A percentile compares a stretch with the other conserved stretches of the same genome.
phyloP scores from a whole-genome alignment of 352 stramenopile species.

The Phytophthora lateralis region DNA sequence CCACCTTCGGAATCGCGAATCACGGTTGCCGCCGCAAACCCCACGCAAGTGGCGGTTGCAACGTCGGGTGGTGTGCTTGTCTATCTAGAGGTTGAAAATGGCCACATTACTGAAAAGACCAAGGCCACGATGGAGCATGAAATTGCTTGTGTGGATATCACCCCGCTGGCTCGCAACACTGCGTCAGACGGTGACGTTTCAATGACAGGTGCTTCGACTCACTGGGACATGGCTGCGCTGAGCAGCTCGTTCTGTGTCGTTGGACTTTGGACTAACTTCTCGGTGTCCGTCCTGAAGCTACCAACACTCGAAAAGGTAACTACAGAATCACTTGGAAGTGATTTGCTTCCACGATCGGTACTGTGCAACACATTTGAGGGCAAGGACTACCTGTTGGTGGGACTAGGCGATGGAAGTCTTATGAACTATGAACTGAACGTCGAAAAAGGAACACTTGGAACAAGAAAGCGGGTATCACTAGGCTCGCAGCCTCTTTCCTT shows the following conservation, averaged over 20 bases:
- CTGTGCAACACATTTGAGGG: slow-evolving; percentile 88
- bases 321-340: slow-evolving; percentile 78
- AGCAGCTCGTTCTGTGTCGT: slow-evolving; percentile 77
- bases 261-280: slow-evolving; percentile 94
- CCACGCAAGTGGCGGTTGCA: slow-evolving; percentile 93
- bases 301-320: slow-evolving; percentile 72
- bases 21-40: slow-evolving; percentile 86
- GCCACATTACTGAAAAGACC: slow-evolving; percentile 61
- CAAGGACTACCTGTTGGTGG: slow-evolving; percentile 94
- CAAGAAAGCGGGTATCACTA: slow-evolving; percentile 95
- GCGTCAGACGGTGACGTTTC: slow-evolving; percentile 56
- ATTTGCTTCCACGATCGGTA: slow-evolving; percentile 88
- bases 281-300: slow-evolving; percentile 86
- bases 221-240: slow-evolving; percentile 66
- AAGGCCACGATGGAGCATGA: slow-evolving; percentile 91
- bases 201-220: slow-evolving; percentile 51
- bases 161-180: slow-evolving; percentile 45
- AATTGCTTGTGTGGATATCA: slow-evolving; percentile 94
- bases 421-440: slow-evolving; percentile 92
- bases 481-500: slow-evolving; percentile 95
- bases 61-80: slow-evolving; percentile 89
- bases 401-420: slow-evolving; percentile 96
- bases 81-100: slow-evolving; percentile 87
- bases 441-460: slow-evolving; percentile 49
- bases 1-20: slow-evolving; percentile 70